phyloP scores from a whole-genome alignment of 2,329 filamentous ascomycete genomes.

The Drechslerella stenobrocha region DNA sequence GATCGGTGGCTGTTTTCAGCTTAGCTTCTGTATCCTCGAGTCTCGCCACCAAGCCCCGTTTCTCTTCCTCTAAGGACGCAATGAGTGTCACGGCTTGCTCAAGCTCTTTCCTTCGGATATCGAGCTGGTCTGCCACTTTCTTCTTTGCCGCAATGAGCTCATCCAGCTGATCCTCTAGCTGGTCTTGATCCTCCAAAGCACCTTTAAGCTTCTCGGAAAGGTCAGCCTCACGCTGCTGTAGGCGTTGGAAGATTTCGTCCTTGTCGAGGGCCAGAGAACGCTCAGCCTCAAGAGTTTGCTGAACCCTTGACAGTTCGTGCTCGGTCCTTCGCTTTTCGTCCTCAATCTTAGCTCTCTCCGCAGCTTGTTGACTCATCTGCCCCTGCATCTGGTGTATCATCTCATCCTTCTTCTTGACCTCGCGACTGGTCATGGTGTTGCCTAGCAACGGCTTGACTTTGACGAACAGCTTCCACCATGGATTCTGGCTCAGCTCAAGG shows the following conservation, averaged over 20 bases:
- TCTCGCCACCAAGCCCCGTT: conserved; percentile 70
- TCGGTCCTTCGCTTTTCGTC: conserved; percentile 88
- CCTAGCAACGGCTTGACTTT: conserved; percentile 95
- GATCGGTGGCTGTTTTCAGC: conserved; percentile 70
- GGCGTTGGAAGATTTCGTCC: conserved; percentile 97
- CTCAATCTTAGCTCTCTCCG: conserved; percentile 77
- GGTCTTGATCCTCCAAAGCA: conserved; percentile 90
- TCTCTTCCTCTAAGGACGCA: conserved; percentile 80
- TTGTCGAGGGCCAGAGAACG: conserved; percentile 94
- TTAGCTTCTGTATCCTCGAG: conserved; percentile 71
- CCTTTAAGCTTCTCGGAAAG: conserved; percentile 89
- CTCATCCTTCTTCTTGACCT: conserved; percentile 93
- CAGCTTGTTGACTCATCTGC: conserved; percentile 76
- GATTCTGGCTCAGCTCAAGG: conserved; percentile 82
- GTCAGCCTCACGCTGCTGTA: conserved; percentile 87
- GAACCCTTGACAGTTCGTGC: conserved; percentile 81
- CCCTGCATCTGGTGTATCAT: conserved; percentile 85
- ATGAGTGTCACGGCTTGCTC: conserved; percentile 92
- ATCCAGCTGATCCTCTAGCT: conserved; percentile 89
- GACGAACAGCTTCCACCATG: conserved; percentile 95
- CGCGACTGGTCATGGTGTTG: conserved; percentile 83
- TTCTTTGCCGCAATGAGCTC: conserved; percentile 86
- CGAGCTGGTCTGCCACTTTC: conserved; percentile 79
- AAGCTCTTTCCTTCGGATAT: conserved; percentile 75
- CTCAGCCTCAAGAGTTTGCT: conserved; percentile 93